A percentile compares a stretch with the other conserved stretches of the same genome.
Evolutionary conservation across 192 early-diverging fungal species (phyloP).

Genomic region (Kappamyces sp.): DNA sequence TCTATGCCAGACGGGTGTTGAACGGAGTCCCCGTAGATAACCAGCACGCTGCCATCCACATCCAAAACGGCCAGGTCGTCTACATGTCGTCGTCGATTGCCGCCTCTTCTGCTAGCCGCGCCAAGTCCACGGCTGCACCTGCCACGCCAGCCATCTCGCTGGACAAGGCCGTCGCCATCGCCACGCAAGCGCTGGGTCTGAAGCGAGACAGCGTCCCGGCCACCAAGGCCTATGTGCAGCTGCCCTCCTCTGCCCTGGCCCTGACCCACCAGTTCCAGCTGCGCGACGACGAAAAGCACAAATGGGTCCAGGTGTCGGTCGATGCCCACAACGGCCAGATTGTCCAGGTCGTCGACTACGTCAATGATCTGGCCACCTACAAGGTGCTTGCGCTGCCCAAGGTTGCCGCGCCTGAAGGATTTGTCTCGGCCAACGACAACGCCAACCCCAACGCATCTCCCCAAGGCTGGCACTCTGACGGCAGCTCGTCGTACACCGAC

Average conservation of each 20-base stretch:
- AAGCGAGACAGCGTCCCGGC: neutral
- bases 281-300: neutral
- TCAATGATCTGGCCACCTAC: neutral
- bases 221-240: neutral
- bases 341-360: neutral
- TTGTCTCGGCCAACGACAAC: neutral
- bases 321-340: neutral
- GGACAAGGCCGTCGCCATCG: neutral
- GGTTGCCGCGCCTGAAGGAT: neutral
- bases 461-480: conserved; percentile 4
- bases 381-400: neutral
- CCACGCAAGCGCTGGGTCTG: neutral
- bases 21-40: too few relatives aligned
- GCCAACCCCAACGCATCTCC: neutral
- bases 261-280: neutral
- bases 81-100: neutral
- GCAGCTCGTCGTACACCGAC: neutral
- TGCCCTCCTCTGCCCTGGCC: neutral
- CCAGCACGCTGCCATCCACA: neutral
- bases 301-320: neutral
- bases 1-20: too few relatives aligned
- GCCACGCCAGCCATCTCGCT: neutral
- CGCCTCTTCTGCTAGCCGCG: neutral
- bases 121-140: neutral
- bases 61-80: neutral